These are phyloP conservation scores for Bromus sterilis DNA, from an alignment of 176 grass and related monocot species.

Conservation along the genomic window DNA sequence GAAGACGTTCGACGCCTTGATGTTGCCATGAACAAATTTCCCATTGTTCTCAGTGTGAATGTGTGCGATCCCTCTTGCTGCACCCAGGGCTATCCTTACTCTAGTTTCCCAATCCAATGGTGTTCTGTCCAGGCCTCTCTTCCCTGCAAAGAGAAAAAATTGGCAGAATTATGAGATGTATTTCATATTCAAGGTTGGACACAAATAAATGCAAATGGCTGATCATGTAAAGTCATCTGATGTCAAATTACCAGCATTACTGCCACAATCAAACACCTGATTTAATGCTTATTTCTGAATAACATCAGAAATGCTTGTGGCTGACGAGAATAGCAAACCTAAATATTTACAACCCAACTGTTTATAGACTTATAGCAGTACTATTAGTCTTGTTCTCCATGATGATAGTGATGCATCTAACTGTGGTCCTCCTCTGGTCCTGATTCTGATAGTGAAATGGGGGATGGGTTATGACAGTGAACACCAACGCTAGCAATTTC, in stretches of 20 bases:
- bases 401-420: not conserved
- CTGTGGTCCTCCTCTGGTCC: not conserved
- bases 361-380: not conserved
- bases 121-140: conserved; percentile 65
- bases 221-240: not conserved
- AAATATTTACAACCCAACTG: not conserved
- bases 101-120: conserved; percentile 88
- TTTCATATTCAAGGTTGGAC: not conserved
- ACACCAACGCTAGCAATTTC: not conserved
- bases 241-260: not conserved
- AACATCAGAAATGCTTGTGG: not conserved
- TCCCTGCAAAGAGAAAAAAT: conserved; percentile 31
- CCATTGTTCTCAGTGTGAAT: conserved; percentile 82
- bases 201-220: not conserved
- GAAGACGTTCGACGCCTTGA: conserved; percentile 93
- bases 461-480: conserved; percentile 15
- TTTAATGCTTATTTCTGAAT: not conserved
- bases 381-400: not conserved
- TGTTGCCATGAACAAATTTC: conserved; percentile 93
- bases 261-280: not conserved
- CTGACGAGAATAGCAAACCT: not conserved
- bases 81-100: conserved; percentile 77
- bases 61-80: conserved; percentile 68
- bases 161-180: not conserved
- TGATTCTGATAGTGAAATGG: conserved; percentile 2